Percentiles rank a stretch among this genome's conserved stretches.
phyloP scores from a whole-genome alignment of 1,284 basidiomycete species.

The Cutaneotrichosporon mucoides region DNA sequence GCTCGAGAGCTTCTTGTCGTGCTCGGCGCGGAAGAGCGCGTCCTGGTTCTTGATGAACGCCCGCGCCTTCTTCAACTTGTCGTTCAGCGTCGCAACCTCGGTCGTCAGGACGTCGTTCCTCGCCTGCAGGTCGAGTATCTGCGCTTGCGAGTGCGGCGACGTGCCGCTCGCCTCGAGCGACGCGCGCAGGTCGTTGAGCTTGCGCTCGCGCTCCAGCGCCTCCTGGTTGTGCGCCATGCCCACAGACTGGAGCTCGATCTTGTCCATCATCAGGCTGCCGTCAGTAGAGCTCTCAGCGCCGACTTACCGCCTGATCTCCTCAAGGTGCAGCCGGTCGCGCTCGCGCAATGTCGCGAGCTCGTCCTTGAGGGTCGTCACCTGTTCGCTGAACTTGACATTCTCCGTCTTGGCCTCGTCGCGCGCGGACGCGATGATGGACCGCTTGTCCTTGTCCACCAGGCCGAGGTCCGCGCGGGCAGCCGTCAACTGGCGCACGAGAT shows the following conservation, averaged over 20 bases:
- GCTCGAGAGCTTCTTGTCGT: slow-evolving; percentile 48
- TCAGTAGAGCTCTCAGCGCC: background rate
- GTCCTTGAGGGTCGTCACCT: slow-evolving; percentile 62
- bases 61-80: slow-evolving; percentile 77
- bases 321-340: slow-evolving; percentile 84
- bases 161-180: slow-evolving; percentile 68
- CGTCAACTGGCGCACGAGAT: slow-evolving; percentile 65
- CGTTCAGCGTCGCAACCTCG: slow-evolving; percentile 65
- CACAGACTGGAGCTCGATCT: slow-evolving; percentile 82
- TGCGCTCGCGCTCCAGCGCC: slow-evolving; percentile 61
- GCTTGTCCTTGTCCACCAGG: slow-evolving; percentile 51
- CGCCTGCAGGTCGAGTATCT: slow-evolving; percentile 70
- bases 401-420: slow-evolving; percentile 86
- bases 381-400: slow-evolving; percentile 67
- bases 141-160: slow-evolving; percentile 72
- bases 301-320: slow-evolving; percentile 67
- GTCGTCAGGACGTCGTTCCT: slow-evolving; percentile 68
- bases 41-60: slow-evolving; percentile 92
- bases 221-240: slow-evolving; percentile 77
- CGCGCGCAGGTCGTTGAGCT: slow-evolving; percentile 64
- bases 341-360: slow-evolving; percentile 70
- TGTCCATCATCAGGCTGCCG: slow-evolving; percentile 71
- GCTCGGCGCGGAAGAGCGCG: slow-evolving; percentile 56
- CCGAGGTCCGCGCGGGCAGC: slow-evolving; percentile 73
- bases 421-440: slow-evolving; percentile 40